Evolutionary conservation across 2,329 filamentous ascomycete genomes (phyloP), one percentile per base, ranked within the genome.

Genomic region (Xylaria sp.): DNA sequence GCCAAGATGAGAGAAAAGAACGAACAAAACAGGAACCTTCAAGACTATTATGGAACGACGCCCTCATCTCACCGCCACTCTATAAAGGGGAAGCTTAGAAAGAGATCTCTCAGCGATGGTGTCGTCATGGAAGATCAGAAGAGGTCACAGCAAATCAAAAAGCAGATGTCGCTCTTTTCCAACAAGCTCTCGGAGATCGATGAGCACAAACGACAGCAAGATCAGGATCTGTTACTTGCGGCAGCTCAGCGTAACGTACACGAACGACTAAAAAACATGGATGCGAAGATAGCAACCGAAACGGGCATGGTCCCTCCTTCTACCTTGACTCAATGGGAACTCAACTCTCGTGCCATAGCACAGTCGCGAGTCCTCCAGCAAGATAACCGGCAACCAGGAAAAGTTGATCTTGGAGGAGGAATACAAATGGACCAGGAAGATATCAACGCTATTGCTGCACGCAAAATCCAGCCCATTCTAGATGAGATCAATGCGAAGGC

Each of bases 221-320:
- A 97, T 74, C 90, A 93, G 13, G 91, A 92, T 63, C 85, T 87
- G 1, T 83, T 98, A 0, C 83, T 97, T 71, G 91, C 91, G 10
- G 89, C 90, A 3, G 95, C 95, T 1, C 92, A 94, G 76, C 89
- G 92, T 53, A 97, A 97, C 73, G 95, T 97, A n/a, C 89, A 90
- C 72, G 89, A 90, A 23, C 89, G 88, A 49, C 87, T 97, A 72
- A 89, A 92, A 69, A 88, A 87, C 48, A 94, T 97, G 84, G 95
- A 98, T 68, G 89, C 94, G 78, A 90, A 89, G 75, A 88, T 97
- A 13, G 93, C 90, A 72, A 85, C 88, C 15, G 87, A 95, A 62
- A 95, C 92, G 1, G 93, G 93, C 65, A 90, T 91, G 77, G 85
- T 92, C 33, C 88, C 89, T 0, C 88, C 91, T 13, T 86, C 89